Base-by-base conservation (phyloP, 2,329 filamentous ascomycete species). In the Cucurbitaria berberidis region DNA sequence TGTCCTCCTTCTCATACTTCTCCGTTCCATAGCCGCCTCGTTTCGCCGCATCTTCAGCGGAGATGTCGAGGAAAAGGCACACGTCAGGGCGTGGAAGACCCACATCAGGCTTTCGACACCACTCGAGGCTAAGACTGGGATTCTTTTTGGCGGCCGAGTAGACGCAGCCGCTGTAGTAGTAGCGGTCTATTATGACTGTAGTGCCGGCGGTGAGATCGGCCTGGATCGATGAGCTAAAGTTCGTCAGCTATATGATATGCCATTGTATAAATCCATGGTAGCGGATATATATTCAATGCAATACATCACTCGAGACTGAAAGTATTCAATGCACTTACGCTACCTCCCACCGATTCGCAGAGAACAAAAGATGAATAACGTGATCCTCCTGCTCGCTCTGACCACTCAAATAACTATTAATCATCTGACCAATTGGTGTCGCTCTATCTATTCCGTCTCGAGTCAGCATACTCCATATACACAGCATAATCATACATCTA, bases 151-250 rank as follows among this genome's bases (percentile, higher is more conserved):
- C 93, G 0, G 91, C 91, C 21, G 88, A 91, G 78, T 98, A 99
- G 44, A 97, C 91, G 51, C 93, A 90, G 48, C 95, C 95, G 18
- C 90, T 95, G 79, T 96, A 93, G 73, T 96, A 96, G 78, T 98
- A 99, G 42, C 95, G 87, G 75, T 99, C 95, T 62, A 93, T 87
- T 34, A 99, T 81, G 27, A 99, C 82, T 0, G 86, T 95, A 18
- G 82, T 87, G 8, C 93, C 93, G 1, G 80, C 74, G 0, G 80
- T 77, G 5, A 97, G 79, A 6, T 72, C 69, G 19, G 64, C 44
- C 55, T 68, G 62, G 26, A 81, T 80, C 1, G 66, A 67, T 7
- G 68, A 51, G 10, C 74, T 76, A 34, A 15, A 5, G 21, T 32
- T 1, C 35, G 29, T 55, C 22, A 48, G 48, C 32, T 4, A 16